These are phyloP conservation scores for Yueomyces sp. DNA, from an alignment of 805 yeast species.

Conservation along the genomic window DNA sequence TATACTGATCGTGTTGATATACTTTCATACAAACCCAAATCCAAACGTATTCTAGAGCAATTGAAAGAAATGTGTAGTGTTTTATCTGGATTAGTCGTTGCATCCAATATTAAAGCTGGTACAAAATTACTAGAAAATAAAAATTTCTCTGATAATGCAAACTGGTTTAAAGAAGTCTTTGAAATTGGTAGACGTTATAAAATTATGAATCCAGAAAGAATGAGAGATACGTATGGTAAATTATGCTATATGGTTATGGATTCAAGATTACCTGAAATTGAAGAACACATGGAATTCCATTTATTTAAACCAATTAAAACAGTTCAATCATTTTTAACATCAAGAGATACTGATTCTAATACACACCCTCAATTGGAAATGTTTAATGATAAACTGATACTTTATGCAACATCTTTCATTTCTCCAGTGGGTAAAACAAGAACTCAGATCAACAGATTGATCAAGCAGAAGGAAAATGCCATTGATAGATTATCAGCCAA, in stretches of 20 bases:
- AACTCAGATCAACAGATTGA: constrained; percentile 39
- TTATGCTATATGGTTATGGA: constrained; percentile 79
- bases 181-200: constrained; percentile 74
- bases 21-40: constrained; percentile 48
- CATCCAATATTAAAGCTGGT: constrained; percentile 62
- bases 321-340: constrained; percentile 34
- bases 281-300: constrained; percentile 62
- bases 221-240: constrained; percentile 71
- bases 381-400: constrained; percentile 43
- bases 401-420: constrained; percentile 58
- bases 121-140: constrained; percentile 49
- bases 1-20: constrained; percentile 72
- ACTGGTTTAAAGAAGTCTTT: constrained; percentile 58
- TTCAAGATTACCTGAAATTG: constrained; percentile 58
- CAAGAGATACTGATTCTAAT: constrained; percentile 26
- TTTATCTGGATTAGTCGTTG: constrained; percentile 64
- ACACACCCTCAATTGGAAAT: constrained; percentile 24
- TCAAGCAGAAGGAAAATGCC: constrained; percentile 54
- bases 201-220: constrained; percentile 71
- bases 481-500: constrained; percentile 44
- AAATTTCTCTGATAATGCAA: constrained; percentile 55
- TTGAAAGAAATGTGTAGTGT: constrained; percentile 67
- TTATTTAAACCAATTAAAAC: constrained; percentile 60
- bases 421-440: constrained; percentile 46
- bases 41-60: constrained; percentile 60